Evolutionary conservation across 1,284 basidiomycete species (phyloP).

Genomic region (Testicularia cyperi): DNA sequence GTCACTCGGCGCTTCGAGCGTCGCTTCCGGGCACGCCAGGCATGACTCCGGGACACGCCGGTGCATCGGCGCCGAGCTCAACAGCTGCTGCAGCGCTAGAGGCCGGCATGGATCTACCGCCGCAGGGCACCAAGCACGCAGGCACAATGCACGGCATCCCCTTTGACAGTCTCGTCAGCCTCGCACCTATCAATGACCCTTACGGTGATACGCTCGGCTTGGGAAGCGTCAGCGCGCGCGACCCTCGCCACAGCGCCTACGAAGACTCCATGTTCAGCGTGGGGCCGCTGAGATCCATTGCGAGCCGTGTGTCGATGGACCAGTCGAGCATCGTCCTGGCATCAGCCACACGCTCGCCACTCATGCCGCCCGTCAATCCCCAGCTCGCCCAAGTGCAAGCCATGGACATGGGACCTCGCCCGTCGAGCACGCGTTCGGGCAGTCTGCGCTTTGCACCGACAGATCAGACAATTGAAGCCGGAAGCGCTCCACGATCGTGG

Average conservation of each 20-base stretch:
- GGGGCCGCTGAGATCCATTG: constrained; percentile 16
- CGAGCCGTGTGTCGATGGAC: constrained; percentile 29
- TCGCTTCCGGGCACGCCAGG: constrained; percentile 3
- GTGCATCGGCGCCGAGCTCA: not conserved
- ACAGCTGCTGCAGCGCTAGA: constrained; percentile 12
- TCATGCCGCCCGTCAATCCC: constrained; percentile 15
- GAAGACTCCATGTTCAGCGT: constrained; percentile 24
- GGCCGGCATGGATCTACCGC: constrained; percentile 28
- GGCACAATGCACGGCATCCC: constrained; percentile 70
- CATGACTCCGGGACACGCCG: too few relatives aligned
- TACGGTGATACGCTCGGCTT: constrained; percentile 62
- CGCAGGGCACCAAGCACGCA: constrained; percentile 7
- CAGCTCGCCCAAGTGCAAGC: constrained; percentile 21
- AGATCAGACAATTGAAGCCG: constrained; percentile 18
- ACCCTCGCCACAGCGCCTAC: constrained; percentile 12
- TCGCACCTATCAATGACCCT: constrained; percentile 74
- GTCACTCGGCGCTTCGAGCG: not conserved
- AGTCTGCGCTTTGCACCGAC: constrained; percentile 43
- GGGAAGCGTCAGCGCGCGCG: constrained; percentile 42
- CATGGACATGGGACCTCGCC: constrained; percentile 15
- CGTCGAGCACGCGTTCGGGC: constrained; percentile 31
- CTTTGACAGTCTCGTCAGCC: constrained; percentile 74
- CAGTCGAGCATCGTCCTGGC: constrained; percentile 29
- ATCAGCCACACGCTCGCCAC: constrained; percentile 6
- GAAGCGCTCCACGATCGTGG: too few relatives aligned